phyloP scores from a whole-genome alignment of 1,284 basidiomycete genomes.

The Ustilago nuda region DNA sequence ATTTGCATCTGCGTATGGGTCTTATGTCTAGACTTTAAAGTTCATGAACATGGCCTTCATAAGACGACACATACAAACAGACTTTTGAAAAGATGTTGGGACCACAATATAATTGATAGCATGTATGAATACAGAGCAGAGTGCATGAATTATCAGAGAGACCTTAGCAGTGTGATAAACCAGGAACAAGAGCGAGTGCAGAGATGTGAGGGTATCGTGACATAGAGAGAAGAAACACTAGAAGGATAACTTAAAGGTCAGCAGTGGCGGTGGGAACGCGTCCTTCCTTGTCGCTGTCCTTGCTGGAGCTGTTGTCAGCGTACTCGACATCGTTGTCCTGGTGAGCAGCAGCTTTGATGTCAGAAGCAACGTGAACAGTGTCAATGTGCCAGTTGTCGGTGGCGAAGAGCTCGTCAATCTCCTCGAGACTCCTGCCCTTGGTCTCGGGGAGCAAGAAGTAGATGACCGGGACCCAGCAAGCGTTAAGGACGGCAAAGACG shows the following conservation, averaged over 20 bases:
- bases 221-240: background rate
- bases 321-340: constrained; percentile 33
- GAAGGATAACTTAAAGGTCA: constrained; percentile 10
- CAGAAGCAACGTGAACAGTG: constrained; percentile 24
- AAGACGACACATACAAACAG: background rate
- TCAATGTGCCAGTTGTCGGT: constrained; percentile 47
- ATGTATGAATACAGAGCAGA: constrained; percentile 8
- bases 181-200: background rate
- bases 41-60: too few species aligned
- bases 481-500: constrained; percentile 68
- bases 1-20: constrained; percentile 3
- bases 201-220: constrained; percentile 15
- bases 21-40: background rate
- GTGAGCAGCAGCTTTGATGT: constrained; percentile 38
- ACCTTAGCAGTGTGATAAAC: constrained; percentile 3
- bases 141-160: background rate
- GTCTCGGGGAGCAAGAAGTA: constrained; percentile 69
- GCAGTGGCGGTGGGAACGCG: constrained; percentile 21
- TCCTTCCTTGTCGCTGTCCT: constrained; percentile 33
- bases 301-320: constrained; percentile 25
- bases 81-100: background rate
- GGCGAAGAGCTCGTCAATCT: constrained; percentile 66
- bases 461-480: constrained; percentile 67
- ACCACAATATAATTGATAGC: background rate
- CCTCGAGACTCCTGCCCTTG: constrained; percentile 64